Evolutionary conservation across 1,284 basidiomycete genomes (phyloP).

Genomic region (Malassezia restricta): DNA sequence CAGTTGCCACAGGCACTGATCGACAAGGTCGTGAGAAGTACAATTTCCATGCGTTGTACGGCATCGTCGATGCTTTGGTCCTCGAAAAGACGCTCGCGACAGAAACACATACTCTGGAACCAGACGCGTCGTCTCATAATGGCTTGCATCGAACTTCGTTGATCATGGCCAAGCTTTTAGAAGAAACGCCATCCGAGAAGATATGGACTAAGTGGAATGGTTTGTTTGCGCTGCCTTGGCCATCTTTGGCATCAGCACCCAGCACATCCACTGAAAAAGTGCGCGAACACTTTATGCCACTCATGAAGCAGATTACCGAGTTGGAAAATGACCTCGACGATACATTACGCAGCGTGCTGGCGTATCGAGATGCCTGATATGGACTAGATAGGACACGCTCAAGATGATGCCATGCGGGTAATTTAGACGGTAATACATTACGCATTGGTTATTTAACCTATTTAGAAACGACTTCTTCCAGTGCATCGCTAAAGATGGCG

Average conservation of each 20-base stretch:
- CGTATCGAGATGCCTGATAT: not conserved
- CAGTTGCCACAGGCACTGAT: conserved; percentile 9
- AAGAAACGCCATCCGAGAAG: conserved; percentile 6
- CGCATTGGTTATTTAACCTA: not conserved
- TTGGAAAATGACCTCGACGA: conserved; percentile 13
- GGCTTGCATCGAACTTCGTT: conserved; percentile 5
- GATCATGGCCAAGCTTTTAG: conserved; percentile 10
- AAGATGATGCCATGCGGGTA: not conserved
- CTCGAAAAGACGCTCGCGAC: not conserved
- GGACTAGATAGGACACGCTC: not conserved
- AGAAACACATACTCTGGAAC: not conserved
- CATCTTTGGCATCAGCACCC: not conserved
- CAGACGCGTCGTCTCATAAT: not conserved
- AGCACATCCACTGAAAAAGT: not conserved
- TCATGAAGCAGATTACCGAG: conserved; percentile 4
- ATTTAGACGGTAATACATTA: not conserved
- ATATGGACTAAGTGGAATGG: conserved; percentile 4
- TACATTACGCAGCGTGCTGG: conserved; percentile 1
- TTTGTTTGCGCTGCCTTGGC: conserved; percentile 7
- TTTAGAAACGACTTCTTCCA: not conserved
- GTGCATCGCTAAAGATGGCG: conserved; percentile 29
- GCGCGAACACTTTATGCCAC: conserved; percentile 4
- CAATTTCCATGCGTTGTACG: conserved; percentile 16
- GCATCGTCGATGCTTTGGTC: conserved; percentile 16
- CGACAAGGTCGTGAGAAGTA: conserved; percentile 9